These are phyloP conservation scores for Metschnikowia rubicola DNA, from an alignment of 805 yeast genomes.

Conservation along the genomic window DNA sequence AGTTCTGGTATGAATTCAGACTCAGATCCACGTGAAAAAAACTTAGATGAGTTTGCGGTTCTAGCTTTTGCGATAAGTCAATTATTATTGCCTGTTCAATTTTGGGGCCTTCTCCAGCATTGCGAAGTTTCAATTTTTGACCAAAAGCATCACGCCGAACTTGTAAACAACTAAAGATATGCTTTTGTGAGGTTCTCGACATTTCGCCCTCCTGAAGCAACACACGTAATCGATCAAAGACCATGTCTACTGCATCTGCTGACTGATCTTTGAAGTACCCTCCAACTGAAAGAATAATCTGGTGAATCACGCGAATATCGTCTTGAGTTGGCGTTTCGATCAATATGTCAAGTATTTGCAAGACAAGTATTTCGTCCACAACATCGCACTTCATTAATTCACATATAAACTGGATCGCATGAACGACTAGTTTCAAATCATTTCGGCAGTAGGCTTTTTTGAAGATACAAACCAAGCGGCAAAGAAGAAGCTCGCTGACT, in stretches of 20 bases:
- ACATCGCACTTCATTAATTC: slow-evolving; percentile 64
- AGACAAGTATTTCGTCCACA: slow-evolving; percentile 27
- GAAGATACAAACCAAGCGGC: slow-evolving; percentile 57
- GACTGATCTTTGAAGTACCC: slow-evolving; percentile 42
- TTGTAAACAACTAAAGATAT: slow-evolving; percentile 8
- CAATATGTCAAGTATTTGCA: slow-evolving; percentile 35
- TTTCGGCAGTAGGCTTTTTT: slow-evolving; percentile 41
- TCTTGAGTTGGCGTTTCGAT: slow-evolving; percentile 45
- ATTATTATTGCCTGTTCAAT: slow-evolving; percentile 57
- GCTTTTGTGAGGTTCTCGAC: slow-evolving; percentile 6
- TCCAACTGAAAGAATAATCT: slow-evolving; percentile 53
- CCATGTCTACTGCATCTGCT: slow-evolving; percentile 41
- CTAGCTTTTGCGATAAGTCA: slow-evolving; percentile 49
- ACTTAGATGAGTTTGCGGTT: slow-evolving; percentile 46
- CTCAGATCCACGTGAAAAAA: slow-evolving; percentile 48
- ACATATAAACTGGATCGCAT: slow-evolving; percentile 50
- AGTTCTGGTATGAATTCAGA: slow-evolving; percentile 46
- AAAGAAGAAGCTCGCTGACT: slow-evolving; percentile 55
- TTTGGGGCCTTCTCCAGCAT: slow-evolving; percentile 63
- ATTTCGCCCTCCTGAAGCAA: slow-evolving; percentile 52
- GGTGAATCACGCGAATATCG: slow-evolving; percentile 53
- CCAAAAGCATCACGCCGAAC: slow-evolving; percentile 11
- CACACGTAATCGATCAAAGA: slow-evolving; percentile 58
- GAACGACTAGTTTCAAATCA: slow-evolving; percentile 35
- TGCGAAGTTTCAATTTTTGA: slow-evolving; percentile 39